phyloP scores from a whole-genome alignment of 1,139 yeast species.

The Taiozyma sp. region DNA sequence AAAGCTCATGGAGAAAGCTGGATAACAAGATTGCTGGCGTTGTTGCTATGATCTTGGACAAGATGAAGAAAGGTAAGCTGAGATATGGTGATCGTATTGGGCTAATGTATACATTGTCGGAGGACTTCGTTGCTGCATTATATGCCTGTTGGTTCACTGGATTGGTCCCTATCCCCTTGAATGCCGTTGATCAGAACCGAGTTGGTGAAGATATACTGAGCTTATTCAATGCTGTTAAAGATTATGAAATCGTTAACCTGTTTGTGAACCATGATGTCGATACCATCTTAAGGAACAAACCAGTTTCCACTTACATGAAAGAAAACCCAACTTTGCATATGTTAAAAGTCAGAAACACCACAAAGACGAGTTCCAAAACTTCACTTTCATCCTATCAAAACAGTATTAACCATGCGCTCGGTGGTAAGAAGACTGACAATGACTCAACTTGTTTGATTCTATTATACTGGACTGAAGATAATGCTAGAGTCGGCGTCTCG shows the following conservation, averaged over 20 bases:
- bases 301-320: conserved; percentile 60
- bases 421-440: conserved; percentile 31
- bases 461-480: conserved; percentile 71
- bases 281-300: conserved; percentile 63
- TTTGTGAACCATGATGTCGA: conserved; percentile 81
- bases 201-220: conserved; percentile 75
- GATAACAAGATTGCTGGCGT: conserved; percentile 75
- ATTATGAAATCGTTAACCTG: conserved; percentile 66
- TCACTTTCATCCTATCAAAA: conserved; percentile 39
- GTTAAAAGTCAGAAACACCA: conserved; percentile 55
- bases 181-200: conserved; percentile 67
- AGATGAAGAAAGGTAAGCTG: conserved; percentile 46
- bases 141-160: conserved; percentile 88
- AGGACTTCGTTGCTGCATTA: conserved; percentile 79
- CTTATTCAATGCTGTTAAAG: conserved; percentile 59
- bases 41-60: conserved; percentile 50
- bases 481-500: conserved; percentile 61
- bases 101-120: conserved; percentile 82
- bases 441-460: conserved; percentile 51
- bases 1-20: conserved; percentile 81
- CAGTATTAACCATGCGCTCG: conserved; percentile 39
- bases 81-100: conserved; percentile 70
- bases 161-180: conserved; percentile 72
- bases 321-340: conserved; percentile 39
- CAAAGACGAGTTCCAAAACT: conserved; percentile 57